These are phyloP conservation scores for Aspergillus pseudotamarii DNA, from an alignment of 2,329 filamentous ascomycete species.

Conservation along the genomic window DNA sequence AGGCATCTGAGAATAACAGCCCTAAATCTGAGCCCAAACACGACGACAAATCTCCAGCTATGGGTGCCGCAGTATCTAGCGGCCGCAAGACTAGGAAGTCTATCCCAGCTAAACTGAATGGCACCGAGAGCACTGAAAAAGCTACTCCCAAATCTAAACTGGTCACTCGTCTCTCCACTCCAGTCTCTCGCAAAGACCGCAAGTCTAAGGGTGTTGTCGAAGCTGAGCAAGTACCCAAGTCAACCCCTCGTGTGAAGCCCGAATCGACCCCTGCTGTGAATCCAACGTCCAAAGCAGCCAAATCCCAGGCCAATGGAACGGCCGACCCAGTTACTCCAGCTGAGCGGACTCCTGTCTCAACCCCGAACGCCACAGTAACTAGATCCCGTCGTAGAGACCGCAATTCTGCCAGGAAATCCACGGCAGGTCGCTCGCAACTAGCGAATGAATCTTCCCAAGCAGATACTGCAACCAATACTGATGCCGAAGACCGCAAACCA, in stretches of 20 bases:
- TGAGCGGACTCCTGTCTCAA: constrained; percentile 7
- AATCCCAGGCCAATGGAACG: constrained; percentile 3
- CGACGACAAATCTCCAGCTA: constrained; percentile 3
- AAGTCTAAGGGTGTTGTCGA: constrained; percentile 13
- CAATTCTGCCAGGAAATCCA: constrained; percentile 11
- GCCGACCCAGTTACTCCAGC: constrained; percentile 13
- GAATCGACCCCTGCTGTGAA: constrained; percentile 2
- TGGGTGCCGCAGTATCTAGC: constrained; percentile 8
- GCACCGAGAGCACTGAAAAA: constrained; percentile 9
- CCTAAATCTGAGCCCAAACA: background rate
- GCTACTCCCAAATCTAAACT: constrained; percentile 5
- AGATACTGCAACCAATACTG: background rate
- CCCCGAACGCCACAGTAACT: constrained; percentile 7
- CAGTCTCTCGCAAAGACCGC: constrained; percentile 14
- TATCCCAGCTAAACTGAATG: constrained; percentile 19
- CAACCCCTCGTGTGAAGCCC: constrained; percentile 3
- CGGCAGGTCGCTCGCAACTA: background rate
- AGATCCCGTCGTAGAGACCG: constrained; percentile 19
- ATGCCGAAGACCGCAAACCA: background rate
- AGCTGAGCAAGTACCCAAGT: constrained; percentile 9
- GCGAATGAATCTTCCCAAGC: background rate
- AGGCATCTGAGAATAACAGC: constrained; percentile 10
- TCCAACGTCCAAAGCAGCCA: constrained; percentile 2
- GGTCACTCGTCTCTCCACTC: constrained; percentile 16
- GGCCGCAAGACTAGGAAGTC: constrained; percentile 21